phyloP scores from a whole-genome alignment of 768 basidiomycete species.

The Mycena rosella region DNA sequence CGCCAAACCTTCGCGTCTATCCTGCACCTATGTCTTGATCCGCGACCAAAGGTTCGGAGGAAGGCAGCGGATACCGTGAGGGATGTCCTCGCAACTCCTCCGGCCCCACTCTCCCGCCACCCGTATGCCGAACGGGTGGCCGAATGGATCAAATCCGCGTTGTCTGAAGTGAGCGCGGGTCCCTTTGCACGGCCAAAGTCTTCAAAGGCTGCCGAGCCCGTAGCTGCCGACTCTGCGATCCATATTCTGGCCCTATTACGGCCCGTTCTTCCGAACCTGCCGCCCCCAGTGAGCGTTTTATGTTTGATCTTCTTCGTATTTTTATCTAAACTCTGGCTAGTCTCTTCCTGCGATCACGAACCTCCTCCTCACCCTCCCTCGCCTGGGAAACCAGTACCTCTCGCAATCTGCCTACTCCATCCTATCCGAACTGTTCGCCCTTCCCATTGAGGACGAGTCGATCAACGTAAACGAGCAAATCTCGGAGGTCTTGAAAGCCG shows the following conservation, averaged over 20 bases:
- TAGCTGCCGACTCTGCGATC: constrained; percentile 79
- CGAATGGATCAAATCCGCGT: constrained; percentile 79
- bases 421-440: constrained; percentile 82
- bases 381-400: constrained; percentile 89
- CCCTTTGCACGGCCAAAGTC: constrained; percentile 72
- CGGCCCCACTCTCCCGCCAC: constrained; percentile 81
- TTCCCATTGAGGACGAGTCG: constrained; percentile 63
- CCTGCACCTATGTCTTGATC: constrained; percentile 86
- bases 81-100: constrained; percentile 81
- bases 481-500: constrained; percentile 71
- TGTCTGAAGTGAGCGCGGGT: constrained; percentile 74
- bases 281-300: constrained; percentile 70
- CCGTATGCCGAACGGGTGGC: constrained; percentile 88
- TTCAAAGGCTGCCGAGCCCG: constrained; percentile 63
- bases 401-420: constrained; percentile 90
- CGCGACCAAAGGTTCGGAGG: constrained; percentile 93
- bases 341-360: constrained; percentile 77
- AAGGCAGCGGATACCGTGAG: constrained; percentile 89
- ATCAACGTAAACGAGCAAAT: constrained; percentile 66
- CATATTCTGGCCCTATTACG: constrained; percentile 82
- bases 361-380: constrained; percentile 84
- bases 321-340: constrained; percentile 56
- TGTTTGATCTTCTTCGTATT: constrained; percentile 6
- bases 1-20: constrained; percentile 90
- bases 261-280: constrained; percentile 70